phyloP scores from a whole-genome alignment of 2,329 filamentous ascomycete species.

The Fusarium multiceps region DNA sequence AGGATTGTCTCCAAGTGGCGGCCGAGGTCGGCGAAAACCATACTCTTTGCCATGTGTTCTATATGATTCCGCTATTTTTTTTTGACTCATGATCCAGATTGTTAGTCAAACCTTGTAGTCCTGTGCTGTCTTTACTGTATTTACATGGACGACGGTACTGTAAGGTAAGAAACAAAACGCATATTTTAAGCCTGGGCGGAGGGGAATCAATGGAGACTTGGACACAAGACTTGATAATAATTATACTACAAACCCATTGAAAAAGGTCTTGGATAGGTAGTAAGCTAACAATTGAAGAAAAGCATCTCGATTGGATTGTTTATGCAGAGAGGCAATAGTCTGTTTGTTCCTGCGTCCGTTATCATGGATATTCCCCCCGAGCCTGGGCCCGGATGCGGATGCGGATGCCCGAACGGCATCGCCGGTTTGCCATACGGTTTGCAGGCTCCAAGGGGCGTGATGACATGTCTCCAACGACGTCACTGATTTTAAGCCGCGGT shows the following conservation, averaged over 20 bases:
- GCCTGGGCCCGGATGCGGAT: neutral
- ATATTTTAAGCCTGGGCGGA: constrained; percentile 9
- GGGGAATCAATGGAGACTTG: neutral
- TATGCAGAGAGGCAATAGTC: neutral
- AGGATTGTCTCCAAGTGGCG: constrained; percentile 9
- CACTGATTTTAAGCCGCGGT: constrained; percentile 10
- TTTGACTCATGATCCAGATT: constrained; percentile 24
- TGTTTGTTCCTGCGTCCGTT: neutral
- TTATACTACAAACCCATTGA: neutral
- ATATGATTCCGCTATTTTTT: constrained; percentile 18
- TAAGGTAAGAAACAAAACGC: neutral
- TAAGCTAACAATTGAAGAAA: neutral
- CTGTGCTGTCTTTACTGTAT: neutral
- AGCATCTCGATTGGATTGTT: neutral
- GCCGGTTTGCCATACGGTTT: constrained; percentile 13
- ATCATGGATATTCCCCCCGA: neutral
- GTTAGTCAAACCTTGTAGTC: neutral
- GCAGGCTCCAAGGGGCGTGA: neutral
- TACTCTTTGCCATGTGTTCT: constrained; percentile 13
- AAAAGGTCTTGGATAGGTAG: neutral
- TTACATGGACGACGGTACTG: constrained; percentile 3
- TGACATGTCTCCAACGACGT: constrained; percentile 12
- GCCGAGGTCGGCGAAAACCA: constrained; percentile 12
- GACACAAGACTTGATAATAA: neutral
- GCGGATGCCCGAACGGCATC: constrained; percentile 26